phyloP scores from a whole-genome alignment of 140 eudicot genomes.

The Cichorium intybus region DNA sequence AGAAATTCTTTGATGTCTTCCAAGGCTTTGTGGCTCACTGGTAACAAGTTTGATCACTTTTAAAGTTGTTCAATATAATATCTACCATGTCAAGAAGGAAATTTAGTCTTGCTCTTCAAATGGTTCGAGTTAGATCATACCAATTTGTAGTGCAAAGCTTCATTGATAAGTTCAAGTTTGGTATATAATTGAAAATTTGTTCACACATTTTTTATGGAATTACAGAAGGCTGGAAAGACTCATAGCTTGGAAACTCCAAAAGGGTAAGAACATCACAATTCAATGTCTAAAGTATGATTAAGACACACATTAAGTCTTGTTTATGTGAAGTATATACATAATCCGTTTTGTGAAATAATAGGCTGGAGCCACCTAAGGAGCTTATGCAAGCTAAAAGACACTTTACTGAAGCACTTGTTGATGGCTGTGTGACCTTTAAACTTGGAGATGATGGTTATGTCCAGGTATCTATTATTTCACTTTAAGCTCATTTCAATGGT shows the following conservation, averaged over 20 bases:
- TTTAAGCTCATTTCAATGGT: not conserved
- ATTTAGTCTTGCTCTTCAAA: not conserved
- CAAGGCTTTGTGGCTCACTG: not conserved
- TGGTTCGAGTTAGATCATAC: not conserved
- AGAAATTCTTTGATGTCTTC: not conserved
- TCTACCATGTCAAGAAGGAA: not conserved
- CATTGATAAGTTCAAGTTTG: not conserved
- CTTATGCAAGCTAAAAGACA: constrained; percentile 41
- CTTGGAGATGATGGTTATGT: constrained; percentile 50
- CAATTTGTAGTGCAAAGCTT: not conserved
- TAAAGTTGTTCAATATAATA: not conserved
- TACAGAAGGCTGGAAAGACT: not conserved
- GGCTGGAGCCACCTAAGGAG: constrained; percentile 17
- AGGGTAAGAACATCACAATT: not conserved
- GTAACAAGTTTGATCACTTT: not conserved
- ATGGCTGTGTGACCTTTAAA: constrained; percentile 29
- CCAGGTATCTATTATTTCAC: constrained; percentile 3
- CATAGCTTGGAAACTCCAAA: not conserved
- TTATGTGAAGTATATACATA: not conserved
- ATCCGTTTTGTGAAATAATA: not conserved
- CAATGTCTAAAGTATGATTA: not conserved
- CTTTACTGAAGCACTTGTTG: constrained; percentile 37
- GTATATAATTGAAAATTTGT: not conserved
- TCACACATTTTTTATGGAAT: not conserved
- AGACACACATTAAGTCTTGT: not conserved